Evolutionary conservation across 2,329 filamentous ascomycete species (phyloP), one percentile per base, ranked within the genome.

Genomic region (Pestalotiopsis sp.): DNA sequence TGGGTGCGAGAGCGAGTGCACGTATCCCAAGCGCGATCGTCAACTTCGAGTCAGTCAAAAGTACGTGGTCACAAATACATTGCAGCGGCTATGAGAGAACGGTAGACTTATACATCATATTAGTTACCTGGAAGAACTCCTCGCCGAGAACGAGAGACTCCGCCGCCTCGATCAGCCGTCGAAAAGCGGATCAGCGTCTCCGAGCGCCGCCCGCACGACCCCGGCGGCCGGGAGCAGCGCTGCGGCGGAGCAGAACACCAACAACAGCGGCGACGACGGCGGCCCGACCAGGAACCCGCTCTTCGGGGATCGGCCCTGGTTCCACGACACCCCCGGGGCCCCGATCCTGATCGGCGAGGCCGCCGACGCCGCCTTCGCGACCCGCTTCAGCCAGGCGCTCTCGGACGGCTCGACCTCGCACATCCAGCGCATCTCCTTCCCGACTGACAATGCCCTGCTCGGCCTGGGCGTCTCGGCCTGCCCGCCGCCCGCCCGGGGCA

Each of bases 401-500:
- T 75, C 79, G 0, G 73, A 76, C 7, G 72, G 74, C 3, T 72
- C 73, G 31, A 13, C 64, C 17, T 76, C 72, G 38, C 79, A 81
- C 57, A 77, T 81, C 5, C 78, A 78, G 0, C 71, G 79, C 3
- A 74, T 77, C 5, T 76, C 79, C 67, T 81, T 79, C n/a, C 74
- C 77, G 2, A 71, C 77, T 0, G 79, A 81, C 3, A 76, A 77
- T 14, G 69, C 72, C 1, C 61, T 81, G 0, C 66, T 77, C 0
- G 65, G 71, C 0, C 71, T 80, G 1, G 75, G 76, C 0, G 75
- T 77, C 3, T 74, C 75, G 0, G 75, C 79, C 4, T 77, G 77
- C 4, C 74, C 76, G 3, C 83, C 80, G 80, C 83, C 83, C 0
- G 79, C 77, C 13, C 77, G 79, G 0, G 77, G 80, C 1, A 75